Base-by-base conservation (phyloP, 1,139 yeast genomes). In the Hyphopichia khmerensis region DNA sequence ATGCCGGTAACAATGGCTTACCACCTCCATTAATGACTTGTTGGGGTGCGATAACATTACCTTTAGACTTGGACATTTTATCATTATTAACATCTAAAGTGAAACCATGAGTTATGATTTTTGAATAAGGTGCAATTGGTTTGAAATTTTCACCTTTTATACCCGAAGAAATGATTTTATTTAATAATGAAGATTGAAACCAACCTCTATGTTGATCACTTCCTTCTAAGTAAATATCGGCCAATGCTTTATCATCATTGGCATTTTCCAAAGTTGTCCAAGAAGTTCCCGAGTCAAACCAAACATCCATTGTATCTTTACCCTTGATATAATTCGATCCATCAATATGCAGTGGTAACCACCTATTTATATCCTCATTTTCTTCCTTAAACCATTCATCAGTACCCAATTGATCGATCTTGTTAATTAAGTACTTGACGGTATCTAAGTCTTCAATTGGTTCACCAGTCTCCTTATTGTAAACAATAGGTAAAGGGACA, bases 131-230 rank as follows among this genome's bases (percentile, higher is more conserved):
- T 5, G 80, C 69, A 3, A 71, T 64, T 0, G 93, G 78, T n/a
- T 59, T 50, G 50, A 71, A 72, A 24, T 49, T 40, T 2, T 40
- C 36, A 0, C 65, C 65, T 5, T 57, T 53, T 4, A 43, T 44
- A 2, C 77, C 77, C 1, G 75, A 67, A 3, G 72, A 65, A 19
- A 79, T 91, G 26, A 89, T 76, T 55, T 83, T 87, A 32, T 95
- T 91, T 45, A 95, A 69, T 33, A 95, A 67, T 1, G 97, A 89
- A 23, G 96, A 88, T 65, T 93, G 99, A 61, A 93, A 93, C 99
- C 99, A 93, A 0, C 99, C 99, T 47, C 99, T 78, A 59, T 95
- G 99, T 62, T 93, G 99, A 59, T 93, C 99, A 30, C 93, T 81
- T 1, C 99, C 99, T 67, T 93, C 99, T 17, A 91, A 64, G 57